Evolutionary conservation across 208 protist genomes (phyloP).

Genomic region (Wallacemonas sp.): DNA sequence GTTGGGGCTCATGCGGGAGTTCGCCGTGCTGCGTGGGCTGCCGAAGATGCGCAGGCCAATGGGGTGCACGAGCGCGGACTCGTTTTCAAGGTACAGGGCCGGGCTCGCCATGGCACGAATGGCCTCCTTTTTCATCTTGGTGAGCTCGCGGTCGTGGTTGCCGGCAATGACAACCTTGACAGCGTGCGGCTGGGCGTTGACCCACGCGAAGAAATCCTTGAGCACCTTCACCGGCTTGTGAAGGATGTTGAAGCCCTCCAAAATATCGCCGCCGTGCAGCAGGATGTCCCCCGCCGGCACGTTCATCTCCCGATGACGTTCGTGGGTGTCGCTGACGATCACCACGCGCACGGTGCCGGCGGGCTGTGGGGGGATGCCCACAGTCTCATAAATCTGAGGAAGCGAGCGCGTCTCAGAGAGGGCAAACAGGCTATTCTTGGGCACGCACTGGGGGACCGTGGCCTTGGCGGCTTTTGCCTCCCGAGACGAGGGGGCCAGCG

Average conservation of each 20-base stretch:
- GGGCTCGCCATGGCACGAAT: constrained; percentile 42
- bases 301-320: constrained; percentile 47
- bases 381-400: constrained; percentile 13
- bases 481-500: not conserved
- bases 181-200: constrained; percentile 70
- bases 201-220: constrained; percentile 61
- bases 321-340: constrained; percentile 77
- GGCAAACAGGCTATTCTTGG: not conserved
- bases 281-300: constrained; percentile 66
- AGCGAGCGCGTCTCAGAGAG: not conserved
- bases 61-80: constrained; percentile 49
- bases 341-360: constrained; percentile 48
- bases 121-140: constrained; percentile 23
- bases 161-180: constrained; percentile 88
- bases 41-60: constrained; percentile 56
- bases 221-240: constrained; percentile 20
- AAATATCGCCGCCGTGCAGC: constrained; percentile 70
- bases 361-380: constrained; percentile 27
- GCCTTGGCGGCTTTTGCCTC: not conserved
- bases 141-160: constrained; percentile 75
- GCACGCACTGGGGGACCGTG: no score
- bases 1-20: constrained; percentile 60
- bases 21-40: constrained; percentile 56
- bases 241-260: constrained; percentile 38
- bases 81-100: constrained; percentile 57